Evolutionary conservation across 208 protist genomes (phyloP), one percentile per base, ranked within the genome.

Genomic region (Trypanosoma caninum): DNA sequence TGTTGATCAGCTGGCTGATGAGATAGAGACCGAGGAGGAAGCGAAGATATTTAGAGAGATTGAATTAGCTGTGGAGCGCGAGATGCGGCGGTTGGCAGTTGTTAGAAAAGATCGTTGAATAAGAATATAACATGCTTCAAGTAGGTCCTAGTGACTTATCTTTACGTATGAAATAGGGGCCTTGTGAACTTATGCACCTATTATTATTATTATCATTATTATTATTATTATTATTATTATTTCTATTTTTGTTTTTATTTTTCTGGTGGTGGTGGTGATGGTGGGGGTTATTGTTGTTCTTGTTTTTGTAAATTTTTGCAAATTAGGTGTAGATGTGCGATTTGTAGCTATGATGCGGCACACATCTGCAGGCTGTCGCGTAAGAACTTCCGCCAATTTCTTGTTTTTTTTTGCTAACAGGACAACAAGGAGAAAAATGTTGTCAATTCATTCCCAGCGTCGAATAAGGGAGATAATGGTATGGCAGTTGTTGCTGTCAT

Each of bases 41-140:
- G 59, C 54, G n/a, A 53, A 45, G 8, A 56, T 72, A 25, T 76
- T 80, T 53, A 45, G 37, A 22, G 42, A 45, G 6, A 76, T 87
- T 48, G 66, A 61, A 35, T 35, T 38, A 11, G 60, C 79, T 25
- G 81, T 84, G 38, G 54, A 65, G 3, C 55, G 56, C 31, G 74
- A 81, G 47, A 88, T 88, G 81, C 28, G 72, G 44, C 65, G 81
- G 2, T 51, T 88, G 16, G 70, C 81, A 0, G 57, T 82, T 27
- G 56, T 80, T 28, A 65, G 81, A 5, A 84, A 84, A 34, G 56
- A 88, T 48, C 69, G 81, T 7, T 76, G 20, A 67, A 23, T 41
- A 37, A 40, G 8, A 5, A 34, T 25, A 20, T 28, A 4, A 33
- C n/a, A n/a, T n/a, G n/a, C n/a, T n/a, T n/a, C n/a, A n/a, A n/a